A percentile compares a stretch with the other conserved stretches of the same genome.
Conservation (phyloP, 768 basidiomycete genomes). For the Rossbeevera mucosa region DNA sequence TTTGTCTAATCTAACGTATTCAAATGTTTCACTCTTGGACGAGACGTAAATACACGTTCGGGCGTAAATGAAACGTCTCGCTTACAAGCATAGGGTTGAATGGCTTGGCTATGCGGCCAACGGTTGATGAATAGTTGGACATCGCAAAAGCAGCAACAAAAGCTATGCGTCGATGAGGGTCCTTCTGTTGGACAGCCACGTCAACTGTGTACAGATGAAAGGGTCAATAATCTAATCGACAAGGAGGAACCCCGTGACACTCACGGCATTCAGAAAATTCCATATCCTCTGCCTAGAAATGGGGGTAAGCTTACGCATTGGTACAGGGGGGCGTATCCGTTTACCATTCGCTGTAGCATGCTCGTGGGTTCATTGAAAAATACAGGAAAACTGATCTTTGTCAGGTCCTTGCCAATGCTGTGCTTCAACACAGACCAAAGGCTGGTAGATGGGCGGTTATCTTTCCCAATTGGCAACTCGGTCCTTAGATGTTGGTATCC, state of each 20-base stretch:
- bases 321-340: constrained; percentile 12
- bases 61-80: constrained; percentile 5
- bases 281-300: constrained; percentile 81
- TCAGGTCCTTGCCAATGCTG: constrained; percentile 94
- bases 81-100: constrained; percentile 93
- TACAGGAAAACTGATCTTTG: constrained; percentile 92
- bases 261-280: constrained; percentile 89
- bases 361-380: constrained; percentile 93
- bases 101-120: constrained; percentile 94
- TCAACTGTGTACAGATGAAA: constrained; percentile 52
- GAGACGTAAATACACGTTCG: neutral
- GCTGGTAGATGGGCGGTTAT: constrained; percentile 84
- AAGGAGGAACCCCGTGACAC: constrained; percentile 22
- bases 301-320: neutral
- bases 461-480: constrained; percentile 56
- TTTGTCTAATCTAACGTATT: constrained; percentile 84
- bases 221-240: constrained; percentile 5
- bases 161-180: constrained; percentile 79
- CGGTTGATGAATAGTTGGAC: constrained; percentile 96
- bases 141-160: constrained; percentile 96
- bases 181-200: constrained; percentile 69
- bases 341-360: constrained; percentile 92
- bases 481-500: constrained; percentile 66
- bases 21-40: constrained; percentile 82
- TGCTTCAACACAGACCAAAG: constrained; percentile 94